Conservation (phyloP, 2,329 filamentous ascomycete genomes). For the Sordariomycetes sp. region DNA sequence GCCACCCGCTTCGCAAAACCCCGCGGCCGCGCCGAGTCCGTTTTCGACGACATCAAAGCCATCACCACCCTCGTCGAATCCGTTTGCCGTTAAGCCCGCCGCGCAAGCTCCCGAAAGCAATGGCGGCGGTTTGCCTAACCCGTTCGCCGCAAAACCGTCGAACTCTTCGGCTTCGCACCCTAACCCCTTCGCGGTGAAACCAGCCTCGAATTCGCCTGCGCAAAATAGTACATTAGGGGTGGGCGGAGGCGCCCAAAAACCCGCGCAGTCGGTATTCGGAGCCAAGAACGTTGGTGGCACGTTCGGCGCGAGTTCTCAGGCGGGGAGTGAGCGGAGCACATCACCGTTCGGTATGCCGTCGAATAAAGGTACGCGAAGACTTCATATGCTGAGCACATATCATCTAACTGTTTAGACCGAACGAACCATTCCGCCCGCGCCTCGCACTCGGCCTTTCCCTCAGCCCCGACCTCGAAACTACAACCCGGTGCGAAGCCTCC, state of each 20-base stretch:
- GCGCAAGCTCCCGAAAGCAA: neutral
- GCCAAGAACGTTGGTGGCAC: neutral
- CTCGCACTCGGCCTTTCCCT: neutral
- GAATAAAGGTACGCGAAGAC: conserved; percentile 5
- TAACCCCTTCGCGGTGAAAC: conserved; percentile 4
- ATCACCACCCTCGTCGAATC: neutral
- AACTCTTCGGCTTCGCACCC: neutral
- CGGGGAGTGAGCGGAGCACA: neutral
- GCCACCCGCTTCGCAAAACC: conserved; percentile 1
- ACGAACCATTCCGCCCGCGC: neutral
- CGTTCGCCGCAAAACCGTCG: conserved; percentile 18
- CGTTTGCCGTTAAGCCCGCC: neutral
- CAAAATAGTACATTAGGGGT: conserved; percentile 1
- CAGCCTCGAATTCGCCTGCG: neutral
- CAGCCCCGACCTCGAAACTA: neutral
- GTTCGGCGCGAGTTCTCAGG: neutral
- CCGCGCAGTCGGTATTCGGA: neutral
- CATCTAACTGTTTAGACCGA: conserved; percentile 5
- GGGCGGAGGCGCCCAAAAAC: neutral
- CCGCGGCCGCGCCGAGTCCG: neutral
- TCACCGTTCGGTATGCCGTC: conserved; percentile 6
- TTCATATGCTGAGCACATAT: neutral
- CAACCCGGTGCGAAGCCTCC: neutral
- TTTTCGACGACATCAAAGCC: conserved; percentile 6
- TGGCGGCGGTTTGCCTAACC: conserved; percentile 15